Percentiles rank a stretch among this genome's conserved stretches.
Evolutionary conservation across 2,329 filamentous ascomycete species (phyloP).

Genomic region (Verticillium tricorpus): DNA sequence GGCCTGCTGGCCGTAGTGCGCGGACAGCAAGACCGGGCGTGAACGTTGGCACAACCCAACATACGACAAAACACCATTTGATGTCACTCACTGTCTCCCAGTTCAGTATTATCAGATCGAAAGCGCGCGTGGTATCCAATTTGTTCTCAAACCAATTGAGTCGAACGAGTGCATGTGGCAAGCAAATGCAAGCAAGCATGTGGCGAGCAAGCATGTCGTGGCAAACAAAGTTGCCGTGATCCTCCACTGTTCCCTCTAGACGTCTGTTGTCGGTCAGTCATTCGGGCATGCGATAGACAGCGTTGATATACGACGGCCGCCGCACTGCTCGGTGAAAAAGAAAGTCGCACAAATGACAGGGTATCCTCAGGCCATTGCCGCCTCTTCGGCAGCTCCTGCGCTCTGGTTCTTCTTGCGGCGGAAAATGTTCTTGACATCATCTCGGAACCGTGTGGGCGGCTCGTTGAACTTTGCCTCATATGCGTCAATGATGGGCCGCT

Average conservation of each 20-base stretch:
- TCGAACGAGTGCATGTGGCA: background rate
- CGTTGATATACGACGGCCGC: background rate
- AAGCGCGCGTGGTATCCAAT: background rate
- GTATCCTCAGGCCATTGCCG: background rate
- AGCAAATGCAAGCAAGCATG: background rate
- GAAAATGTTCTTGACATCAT: slow-evolving; percentile 43
- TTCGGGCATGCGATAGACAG: background rate
- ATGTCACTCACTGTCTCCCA: background rate
- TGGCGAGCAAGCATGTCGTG: background rate
- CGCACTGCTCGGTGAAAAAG: background rate
- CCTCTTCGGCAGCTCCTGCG: background rate
- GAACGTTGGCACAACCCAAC: no score
- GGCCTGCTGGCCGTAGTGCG: no score
- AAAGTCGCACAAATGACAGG: background rate
- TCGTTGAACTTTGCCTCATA: slow-evolving; percentile 49
- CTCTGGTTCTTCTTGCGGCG: slow-evolving; percentile 22
- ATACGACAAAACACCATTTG: background rate
- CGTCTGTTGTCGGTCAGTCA: background rate
- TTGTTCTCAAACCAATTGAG: background rate
- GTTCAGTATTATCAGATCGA: background rate
- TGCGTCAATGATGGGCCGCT: slow-evolving; percentile 53
- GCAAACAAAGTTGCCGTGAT: no score
- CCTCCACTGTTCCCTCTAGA: background rate
- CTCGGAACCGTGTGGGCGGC: slow-evolving; percentile 50
- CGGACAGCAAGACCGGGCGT: no score